Conservation (phyloP, 2,329 filamentous ascomycete species). For the Aspergillus quadricinctus region DNA sequence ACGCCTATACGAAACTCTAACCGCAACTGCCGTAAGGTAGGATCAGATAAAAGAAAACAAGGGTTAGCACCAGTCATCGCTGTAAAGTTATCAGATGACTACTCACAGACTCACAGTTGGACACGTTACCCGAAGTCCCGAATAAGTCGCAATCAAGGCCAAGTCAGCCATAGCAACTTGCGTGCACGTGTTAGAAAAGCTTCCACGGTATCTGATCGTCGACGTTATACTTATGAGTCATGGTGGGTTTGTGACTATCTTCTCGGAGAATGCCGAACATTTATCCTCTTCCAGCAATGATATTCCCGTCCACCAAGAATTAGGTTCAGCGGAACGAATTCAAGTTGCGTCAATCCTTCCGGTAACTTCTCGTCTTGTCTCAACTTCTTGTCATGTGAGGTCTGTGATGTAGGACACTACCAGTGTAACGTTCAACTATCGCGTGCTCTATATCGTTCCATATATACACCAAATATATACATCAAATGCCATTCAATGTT, state of each 20-base stretch:
- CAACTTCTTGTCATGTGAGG: neutral
- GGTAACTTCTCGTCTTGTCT: neutral
- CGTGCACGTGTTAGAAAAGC: neutral
- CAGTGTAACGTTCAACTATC: neutral
- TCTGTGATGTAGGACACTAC: neutral
- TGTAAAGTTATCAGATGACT: neutral
- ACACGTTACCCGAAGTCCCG: too few relatives aligned
- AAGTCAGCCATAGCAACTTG: neutral
- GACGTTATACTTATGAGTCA: neutral
- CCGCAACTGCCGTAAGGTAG: neutral
- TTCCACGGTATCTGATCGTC: neutral
- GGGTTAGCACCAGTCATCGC: neutral
- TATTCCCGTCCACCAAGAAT: neutral
- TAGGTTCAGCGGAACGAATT: neutral
- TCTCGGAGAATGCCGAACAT: neutral
- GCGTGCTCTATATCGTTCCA: neutral
- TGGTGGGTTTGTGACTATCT: neutral
- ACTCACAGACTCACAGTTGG: neutral
- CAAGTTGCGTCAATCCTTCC: neutral
- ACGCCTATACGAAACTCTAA: neutral
- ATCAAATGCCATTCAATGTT: constrained; percentile 3
- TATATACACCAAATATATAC: constrained; percentile 7
- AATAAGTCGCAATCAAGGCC: neutral
- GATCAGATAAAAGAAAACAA: neutral
- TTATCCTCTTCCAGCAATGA: neutral